A percentile compares a stretch with the other conserved stretches of the same genome.
Conservation (phyloP, 805 yeast genomes). For the Candida quercuum region DNA sequence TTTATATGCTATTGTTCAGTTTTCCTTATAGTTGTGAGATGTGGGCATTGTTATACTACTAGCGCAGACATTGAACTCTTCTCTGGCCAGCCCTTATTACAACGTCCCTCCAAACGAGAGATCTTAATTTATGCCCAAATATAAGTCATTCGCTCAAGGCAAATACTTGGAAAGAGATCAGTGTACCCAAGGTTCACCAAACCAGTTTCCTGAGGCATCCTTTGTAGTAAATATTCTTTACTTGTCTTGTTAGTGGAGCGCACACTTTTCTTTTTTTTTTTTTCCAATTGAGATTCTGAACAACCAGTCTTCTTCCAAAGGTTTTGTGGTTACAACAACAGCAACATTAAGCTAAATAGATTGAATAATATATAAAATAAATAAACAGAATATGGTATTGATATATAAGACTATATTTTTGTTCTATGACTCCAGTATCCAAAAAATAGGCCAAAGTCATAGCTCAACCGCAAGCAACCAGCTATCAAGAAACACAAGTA, state of each 20-base stretch:
- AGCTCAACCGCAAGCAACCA: slow-evolving; percentile 33
- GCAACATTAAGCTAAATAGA: not conserved
- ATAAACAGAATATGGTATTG: too few species aligned
- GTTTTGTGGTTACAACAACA: too few species aligned
- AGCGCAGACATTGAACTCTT: slow-evolving; percentile 10
- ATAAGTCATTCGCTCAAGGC: not conserved
- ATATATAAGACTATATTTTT: not conserved
- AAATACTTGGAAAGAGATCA: not conserved
- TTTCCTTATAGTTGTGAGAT: slow-evolving; percentile 2
- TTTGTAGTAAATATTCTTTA: too few species aligned
- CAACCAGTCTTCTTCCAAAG: too few species aligned
- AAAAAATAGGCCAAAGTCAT: slow-evolving; percentile 35
- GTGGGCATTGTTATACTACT: slow-evolving; percentile 20
- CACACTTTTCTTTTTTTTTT: too few species aligned
- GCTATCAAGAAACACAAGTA: slow-evolving; percentile 39
- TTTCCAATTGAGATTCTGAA: too few species aligned
- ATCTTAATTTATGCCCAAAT: not conserved
- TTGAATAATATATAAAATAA: not conserved
- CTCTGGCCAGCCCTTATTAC: slow-evolving; percentile 17
- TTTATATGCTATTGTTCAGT: not conserved
- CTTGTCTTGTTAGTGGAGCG: too few species aligned
- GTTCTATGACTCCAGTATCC: slow-evolving; percentile 23
- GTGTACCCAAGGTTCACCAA: too few species aligned
- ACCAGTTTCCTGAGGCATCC: too few species aligned
- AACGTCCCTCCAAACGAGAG: not conserved